Evolutionary conservation across 129 eudicot species (phyloP).

Genomic region (Flaveria bidentis): DNA sequence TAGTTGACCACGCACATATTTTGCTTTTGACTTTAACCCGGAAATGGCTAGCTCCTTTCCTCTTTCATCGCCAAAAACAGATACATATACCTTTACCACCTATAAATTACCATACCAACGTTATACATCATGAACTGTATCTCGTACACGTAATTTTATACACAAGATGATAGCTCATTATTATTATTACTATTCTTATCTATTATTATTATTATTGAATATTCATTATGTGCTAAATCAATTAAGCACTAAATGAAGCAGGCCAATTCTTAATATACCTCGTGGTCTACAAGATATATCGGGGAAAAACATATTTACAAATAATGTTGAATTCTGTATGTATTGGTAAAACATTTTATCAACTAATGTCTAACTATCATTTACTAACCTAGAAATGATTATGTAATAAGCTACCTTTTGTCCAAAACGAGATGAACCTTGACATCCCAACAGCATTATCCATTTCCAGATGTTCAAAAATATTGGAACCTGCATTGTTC

Average conservation of each 20-base stretch:
- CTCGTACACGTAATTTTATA: neutral
- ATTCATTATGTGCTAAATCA: neutral
- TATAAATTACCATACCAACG: conserved; percentile 33
- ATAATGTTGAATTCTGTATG: neutral
- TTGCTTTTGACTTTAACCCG: conserved; percentile 87
- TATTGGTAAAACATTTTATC: no score
- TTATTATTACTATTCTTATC: neutral
- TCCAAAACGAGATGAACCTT: neutral
- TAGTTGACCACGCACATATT: conserved; percentile 74
- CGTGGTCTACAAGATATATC: neutral
- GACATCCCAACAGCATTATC: conserved; percentile 12
- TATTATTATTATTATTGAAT: neutral
- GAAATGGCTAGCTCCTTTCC: conserved; percentile 93
- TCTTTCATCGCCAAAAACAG: conserved; percentile 94
- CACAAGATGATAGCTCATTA: neutral
- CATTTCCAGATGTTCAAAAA: neutral
- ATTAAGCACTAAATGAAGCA: neutral
- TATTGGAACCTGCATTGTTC: neutral
- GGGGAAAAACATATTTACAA: neutral
- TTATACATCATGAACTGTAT: neutral
- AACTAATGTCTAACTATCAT: neutral
- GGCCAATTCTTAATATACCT: neutral
- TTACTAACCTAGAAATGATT: neutral
- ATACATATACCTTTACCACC: conserved; percentile 95
- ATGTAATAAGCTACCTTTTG: neutral